Percentiles rank a stretch among this genome's conserved stretches.
Conservation (phyloP, 2,329 filamentous ascomycete genomes). For the Fonsecaea multimorphosa region DNA sequence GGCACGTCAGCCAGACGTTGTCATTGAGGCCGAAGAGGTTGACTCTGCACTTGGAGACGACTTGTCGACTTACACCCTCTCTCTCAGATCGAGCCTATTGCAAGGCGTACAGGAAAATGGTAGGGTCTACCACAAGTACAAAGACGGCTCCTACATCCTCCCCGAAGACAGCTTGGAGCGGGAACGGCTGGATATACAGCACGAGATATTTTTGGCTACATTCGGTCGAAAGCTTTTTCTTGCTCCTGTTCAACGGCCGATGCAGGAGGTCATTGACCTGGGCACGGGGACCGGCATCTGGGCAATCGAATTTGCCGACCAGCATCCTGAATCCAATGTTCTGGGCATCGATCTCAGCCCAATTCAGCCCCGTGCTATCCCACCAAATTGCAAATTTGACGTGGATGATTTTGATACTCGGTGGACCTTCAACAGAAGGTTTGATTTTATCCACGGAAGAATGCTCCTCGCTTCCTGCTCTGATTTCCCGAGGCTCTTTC, state of each 20-base stretch:
- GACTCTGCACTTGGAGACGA: slow-evolving; percentile 26
- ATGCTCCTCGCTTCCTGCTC: slow-evolving; percentile 42
- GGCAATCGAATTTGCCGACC: slow-evolving; percentile 35
- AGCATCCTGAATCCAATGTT: slow-evolving; percentile 38
- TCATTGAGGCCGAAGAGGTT: slow-evolving; percentile 16
- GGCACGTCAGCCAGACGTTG: neutral
- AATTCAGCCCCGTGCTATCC: slow-evolving; percentile 34
- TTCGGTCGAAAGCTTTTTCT: slow-evolving; percentile 24
- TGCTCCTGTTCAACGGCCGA: slow-evolving; percentile 19
- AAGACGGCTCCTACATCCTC: slow-evolving; percentile 35
- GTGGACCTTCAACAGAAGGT: slow-evolving; percentile 39
- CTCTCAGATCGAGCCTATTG: slow-evolving; percentile 19
- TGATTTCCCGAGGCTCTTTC: slow-evolving; percentile 46
- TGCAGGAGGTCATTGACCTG: slow-evolving; percentile 33
- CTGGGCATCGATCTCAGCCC: slow-evolving; percentile 38
- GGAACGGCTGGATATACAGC: slow-evolving; percentile 42
- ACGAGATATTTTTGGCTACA: slow-evolving; percentile 23
- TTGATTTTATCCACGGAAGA: slow-evolving; percentile 42
- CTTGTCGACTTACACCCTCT: slow-evolving; percentile 19
- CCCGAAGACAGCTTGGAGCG: slow-evolving; percentile 46
- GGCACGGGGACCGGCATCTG: slow-evolving; percentile 35
- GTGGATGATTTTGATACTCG: slow-evolving; percentile 41
- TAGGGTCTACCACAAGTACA: slow-evolving; percentile 34
- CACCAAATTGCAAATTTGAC: slow-evolving; percentile 44
- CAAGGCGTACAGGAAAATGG: slow-evolving; percentile 38